These are phyloP conservation scores for Boletus mariae DNA, from an alignment of 1,284 basidiomycete genomes.

Conservation along the genomic window DNA sequence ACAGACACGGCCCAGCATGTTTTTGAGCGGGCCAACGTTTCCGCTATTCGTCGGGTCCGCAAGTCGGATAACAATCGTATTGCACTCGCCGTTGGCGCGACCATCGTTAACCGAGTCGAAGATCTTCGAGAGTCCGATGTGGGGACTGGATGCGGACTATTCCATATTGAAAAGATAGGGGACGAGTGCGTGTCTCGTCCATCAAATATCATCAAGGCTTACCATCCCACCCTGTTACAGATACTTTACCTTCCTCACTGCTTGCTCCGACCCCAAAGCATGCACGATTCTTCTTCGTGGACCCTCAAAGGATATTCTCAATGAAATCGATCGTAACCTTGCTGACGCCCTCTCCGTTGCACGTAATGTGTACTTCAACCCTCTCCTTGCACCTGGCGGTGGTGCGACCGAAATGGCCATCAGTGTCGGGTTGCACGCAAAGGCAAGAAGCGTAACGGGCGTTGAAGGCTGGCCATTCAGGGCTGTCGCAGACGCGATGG, in stretches of 20 bases:
- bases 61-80: constrained; percentile 99
- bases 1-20: constrained; percentile 92
- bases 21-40: constrained; percentile 85
- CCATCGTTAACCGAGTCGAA: constrained; percentile 95
- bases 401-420: constrained; percentile 99
- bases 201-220: neutral
- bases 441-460: constrained; percentile 75
- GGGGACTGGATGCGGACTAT: constrained; percentile 90
- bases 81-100: constrained; percentile 92
- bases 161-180: constrained; percentile 95
- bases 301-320: constrained; percentile 96
- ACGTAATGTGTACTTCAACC: constrained; percentile 96
- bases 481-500: constrained; percentile 94
- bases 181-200: constrained; percentile 65
- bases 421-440: constrained; percentile 83
- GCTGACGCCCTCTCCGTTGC: constrained; percentile 98
- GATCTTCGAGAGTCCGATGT: constrained; percentile 91
- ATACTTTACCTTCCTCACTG: constrained; percentile 95
- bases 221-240: constrained; percentile 37
- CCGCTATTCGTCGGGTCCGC: constrained; percentile 90
- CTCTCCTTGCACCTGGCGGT: constrained; percentile 86
- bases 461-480: constrained; percentile 89
- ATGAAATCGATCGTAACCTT: constrained; percentile 97
- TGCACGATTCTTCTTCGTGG: constrained; percentile 99
- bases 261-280: constrained; percentile 92